Percentiles rank a stretch among this genome's conserved stretches.
These are phyloP conservation scores for Hymenoscyphus repandus DNA, from an alignment of 2,329 filamentous ascomycete species.

Conservation along the genomic window DNA sequence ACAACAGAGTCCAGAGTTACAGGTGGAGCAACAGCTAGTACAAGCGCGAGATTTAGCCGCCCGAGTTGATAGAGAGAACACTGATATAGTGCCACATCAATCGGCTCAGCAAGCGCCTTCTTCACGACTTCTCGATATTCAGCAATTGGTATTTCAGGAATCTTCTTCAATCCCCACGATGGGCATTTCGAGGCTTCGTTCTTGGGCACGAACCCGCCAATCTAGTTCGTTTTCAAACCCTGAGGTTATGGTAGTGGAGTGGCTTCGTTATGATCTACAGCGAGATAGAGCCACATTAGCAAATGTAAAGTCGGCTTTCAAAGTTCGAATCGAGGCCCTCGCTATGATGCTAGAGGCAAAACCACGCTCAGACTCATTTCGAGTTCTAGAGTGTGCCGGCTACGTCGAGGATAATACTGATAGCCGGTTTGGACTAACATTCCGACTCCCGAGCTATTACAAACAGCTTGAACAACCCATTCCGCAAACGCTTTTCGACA, in stretches of 20 bases:
- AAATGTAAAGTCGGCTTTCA: neutral
- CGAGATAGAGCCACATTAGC: neutral
- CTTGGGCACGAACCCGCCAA: neutral
- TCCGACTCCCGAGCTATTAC: neutral
- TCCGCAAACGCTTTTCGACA: neutral
- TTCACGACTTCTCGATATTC: neutral
- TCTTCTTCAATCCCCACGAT: neutral
- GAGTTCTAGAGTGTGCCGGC: neutral
- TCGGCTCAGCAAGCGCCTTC: neutral
- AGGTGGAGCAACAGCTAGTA: neutral
- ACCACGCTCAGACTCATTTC: neutral
- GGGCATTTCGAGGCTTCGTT: neutral
- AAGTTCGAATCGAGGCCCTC: neutral
- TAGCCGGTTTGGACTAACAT: neutral
- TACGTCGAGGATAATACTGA: neutral
- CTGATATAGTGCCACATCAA: neutral
- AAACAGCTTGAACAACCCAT: neutral
- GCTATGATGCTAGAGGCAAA: neutral
- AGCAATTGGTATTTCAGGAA: neutral
- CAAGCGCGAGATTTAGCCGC: neutral
- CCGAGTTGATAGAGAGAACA: neutral
- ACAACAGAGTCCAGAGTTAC: neutral
- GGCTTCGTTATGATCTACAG: neutral
- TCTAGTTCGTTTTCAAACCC: neutral
- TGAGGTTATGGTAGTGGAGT: neutral